A percentile compares a stretch with the other conserved stretches of the same genome.
phyloP scores from a whole-genome alignment of 1,139 yeast genomes.

The Yamadazyma dendronema region DNA sequence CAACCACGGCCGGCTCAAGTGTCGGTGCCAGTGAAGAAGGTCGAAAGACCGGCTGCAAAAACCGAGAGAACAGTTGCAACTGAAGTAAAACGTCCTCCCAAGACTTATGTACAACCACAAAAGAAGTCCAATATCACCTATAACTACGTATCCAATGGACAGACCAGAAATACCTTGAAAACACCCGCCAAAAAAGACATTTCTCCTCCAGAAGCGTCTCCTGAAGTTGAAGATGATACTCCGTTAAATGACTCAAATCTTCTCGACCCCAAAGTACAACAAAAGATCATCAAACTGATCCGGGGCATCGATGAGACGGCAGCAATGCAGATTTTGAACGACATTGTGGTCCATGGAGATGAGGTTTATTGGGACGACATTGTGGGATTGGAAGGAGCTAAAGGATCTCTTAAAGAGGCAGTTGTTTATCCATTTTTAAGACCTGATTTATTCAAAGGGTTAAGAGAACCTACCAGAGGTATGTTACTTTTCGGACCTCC shows the following conservation, averaged over 20 bases:
- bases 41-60: constrained; percentile 3
- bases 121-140: constrained; percentile 28
- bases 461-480: constrained; percentile 94
- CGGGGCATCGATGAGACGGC: constrained; percentile 43
- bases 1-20: too few species aligned
- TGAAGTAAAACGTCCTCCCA: not conserved
- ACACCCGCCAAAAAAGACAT: not conserved
- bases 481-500: constrained; percentile 98
- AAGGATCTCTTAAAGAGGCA: constrained; percentile 87
- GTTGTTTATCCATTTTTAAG: constrained; percentile 94
- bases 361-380: constrained; percentile 97
- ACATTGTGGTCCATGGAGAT: constrained; percentile 91
- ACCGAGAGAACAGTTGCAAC: too few species aligned
- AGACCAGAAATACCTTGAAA: not conserved
- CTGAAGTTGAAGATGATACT: not conserved
- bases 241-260: constrained; percentile 11
- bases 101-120: not conserved
- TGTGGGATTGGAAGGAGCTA: constrained; percentile 90
- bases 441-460: constrained; percentile 88
- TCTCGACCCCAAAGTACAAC: constrained; percentile 68
- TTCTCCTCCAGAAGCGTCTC: not conserved
- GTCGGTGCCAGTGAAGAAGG: constrained; percentile 1
- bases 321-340: constrained; percentile 73
- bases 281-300: constrained; percentile 35
- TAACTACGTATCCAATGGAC: constrained; percentile 23